Percentiles rank a stretch among this genome's conserved stretches.
These are phyloP conservation scores for Ceratocystis variospora DNA, from an alignment of 2,329 filamentous ascomycete genomes.

Conservation along the genomic window DNA sequence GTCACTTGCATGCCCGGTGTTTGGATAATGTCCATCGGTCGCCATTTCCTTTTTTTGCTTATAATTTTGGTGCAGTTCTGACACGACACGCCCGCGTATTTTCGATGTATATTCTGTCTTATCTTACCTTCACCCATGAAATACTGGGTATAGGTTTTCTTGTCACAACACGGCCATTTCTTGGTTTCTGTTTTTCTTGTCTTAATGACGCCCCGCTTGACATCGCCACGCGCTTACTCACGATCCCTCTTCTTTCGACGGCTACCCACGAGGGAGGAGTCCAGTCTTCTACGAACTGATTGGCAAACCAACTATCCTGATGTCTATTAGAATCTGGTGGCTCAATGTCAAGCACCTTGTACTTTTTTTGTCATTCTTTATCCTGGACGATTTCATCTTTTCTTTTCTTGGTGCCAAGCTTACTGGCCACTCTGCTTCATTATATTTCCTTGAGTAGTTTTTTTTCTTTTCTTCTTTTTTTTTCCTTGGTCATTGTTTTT, in stretches of 20 bases:
- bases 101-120: constrained; percentile 9
- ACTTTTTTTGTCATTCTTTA: constrained; percentile 6
- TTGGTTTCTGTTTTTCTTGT: constrained; percentile 7
- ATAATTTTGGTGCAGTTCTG: not conserved
- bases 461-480: constrained; percentile 9
- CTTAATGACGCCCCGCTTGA: not conserved
- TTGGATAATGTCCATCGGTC: not conserved
- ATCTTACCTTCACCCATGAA: not conserved
- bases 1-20: not conserved
- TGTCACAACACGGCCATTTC: not conserved
- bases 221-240: not conserved
- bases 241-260: not conserved
- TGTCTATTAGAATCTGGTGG: not conserved
- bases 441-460: constrained; percentile 1
- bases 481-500: constrained; percentile 3
- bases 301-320: not conserved
- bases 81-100: not conserved
- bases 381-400: not conserved
- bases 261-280: not conserved
- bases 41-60: not conserved
- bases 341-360: not conserved
- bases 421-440: not conserved
- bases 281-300: not conserved
- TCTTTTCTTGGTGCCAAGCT: constrained; percentile 1
- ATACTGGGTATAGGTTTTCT: not conserved